These are phyloP conservation scores for Fusarium circinatum DNA, from an alignment of 2,329 filamentous ascomycete genomes.

Conservation along the genomic window DNA sequence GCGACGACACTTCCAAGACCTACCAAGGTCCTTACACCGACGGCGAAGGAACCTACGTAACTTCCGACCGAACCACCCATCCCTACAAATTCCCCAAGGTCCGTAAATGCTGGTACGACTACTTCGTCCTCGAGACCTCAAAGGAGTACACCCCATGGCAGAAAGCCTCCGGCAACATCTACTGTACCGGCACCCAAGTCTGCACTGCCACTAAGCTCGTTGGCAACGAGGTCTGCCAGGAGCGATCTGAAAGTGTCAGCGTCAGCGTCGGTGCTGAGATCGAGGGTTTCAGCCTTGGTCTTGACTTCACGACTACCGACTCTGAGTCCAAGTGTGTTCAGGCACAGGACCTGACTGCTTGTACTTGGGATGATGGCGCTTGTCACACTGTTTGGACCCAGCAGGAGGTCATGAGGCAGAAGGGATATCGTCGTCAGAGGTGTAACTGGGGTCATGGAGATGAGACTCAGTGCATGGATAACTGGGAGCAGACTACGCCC, in stretches of 20 bases:
- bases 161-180: conserved; percentile 3
- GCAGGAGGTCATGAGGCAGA: conserved; percentile 2
- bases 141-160: conserved; percentile 6
- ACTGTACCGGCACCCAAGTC: neutral
- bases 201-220: conserved; percentile 5
- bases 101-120: conserved; percentile 19
- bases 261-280: neutral
- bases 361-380: neutral
- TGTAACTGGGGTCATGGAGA: conserved; percentile 5
- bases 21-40: conserved; percentile 6
- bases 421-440: neutral
- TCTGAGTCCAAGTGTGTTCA: neutral
- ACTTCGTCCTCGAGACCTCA: conserved; percentile 7
- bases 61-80: conserved; percentile 1
- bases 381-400: conserved; percentile 24
- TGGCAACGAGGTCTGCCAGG: conserved; percentile 7
- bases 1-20: neutral
- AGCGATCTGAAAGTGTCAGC: neutral
- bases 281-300: neutral
- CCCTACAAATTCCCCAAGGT: conserved; percentile 13
- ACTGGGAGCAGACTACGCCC: conserved; percentile 15
- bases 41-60: neutral
- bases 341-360: conserved; percentile 4
- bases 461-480: conserved; percentile 5
- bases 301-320: neutral